Conservation (phyloP, 108 stramenopile species). For the Skeletonema grethae region DNA sequence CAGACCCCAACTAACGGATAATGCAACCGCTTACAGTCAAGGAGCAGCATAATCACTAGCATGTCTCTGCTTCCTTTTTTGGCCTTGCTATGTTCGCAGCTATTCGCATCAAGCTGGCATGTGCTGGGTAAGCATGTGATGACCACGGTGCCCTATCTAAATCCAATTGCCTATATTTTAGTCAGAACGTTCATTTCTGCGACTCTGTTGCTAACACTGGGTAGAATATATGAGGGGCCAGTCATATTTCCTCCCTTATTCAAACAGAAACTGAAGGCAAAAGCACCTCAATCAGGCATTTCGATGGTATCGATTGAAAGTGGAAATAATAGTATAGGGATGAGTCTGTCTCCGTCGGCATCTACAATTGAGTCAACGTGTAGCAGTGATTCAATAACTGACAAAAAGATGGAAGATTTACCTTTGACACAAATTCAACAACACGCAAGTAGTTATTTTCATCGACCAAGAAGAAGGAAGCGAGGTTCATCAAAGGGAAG, state of each 20-base stretch:
- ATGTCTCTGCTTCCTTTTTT: conserved; percentile 18
- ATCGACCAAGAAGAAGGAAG: conserved; percentile 10
- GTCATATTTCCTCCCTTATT: conserved; percentile 34
- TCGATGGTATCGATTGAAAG: conserved; percentile 5
- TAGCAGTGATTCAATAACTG: not conserved
- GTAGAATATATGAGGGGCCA: conserved; percentile 26
- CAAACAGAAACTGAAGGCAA: conserved; percentile 1
- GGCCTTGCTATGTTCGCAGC: conserved; percentile 23
- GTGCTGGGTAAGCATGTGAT: conserved; percentile 41
- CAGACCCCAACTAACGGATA: too few relatives aligned
- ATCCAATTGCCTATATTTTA: conserved; percentile 29
- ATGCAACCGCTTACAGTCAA: not conserved
- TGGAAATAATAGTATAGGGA: conserved; percentile 15
- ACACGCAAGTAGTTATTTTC: not conserved
- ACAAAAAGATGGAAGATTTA: not conserved
- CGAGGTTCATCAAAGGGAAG: not conserved
- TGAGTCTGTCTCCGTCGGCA: conserved; percentile 9
- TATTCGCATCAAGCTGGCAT: conserved; percentile 41
- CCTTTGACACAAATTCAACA: not conserved
- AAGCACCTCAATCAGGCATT: not conserved
- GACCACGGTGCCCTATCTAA: conserved; percentile 24
- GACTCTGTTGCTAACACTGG: conserved; percentile 14
- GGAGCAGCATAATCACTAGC: not conserved
- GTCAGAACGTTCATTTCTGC: conserved; percentile 18
- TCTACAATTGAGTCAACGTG: conserved; percentile 7